Base-by-base conservation (phyloP, 176 grass and related monocot genomes). In the Saccharum spontaneum region DNA sequence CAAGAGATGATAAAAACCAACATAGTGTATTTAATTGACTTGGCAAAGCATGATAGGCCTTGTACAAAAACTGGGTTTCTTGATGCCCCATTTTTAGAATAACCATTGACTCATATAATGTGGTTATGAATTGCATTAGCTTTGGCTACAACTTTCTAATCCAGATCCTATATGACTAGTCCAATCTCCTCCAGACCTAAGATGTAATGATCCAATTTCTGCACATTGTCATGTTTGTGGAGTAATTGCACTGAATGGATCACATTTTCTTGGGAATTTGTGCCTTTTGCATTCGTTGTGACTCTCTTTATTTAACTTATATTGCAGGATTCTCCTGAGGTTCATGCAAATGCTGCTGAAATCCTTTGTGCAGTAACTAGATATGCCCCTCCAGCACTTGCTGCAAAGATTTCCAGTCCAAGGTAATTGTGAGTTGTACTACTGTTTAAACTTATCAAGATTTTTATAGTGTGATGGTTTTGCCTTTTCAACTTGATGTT, bases 271-370 rank as follows among this genome's bases (percentile, higher is more conserved):
- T 57, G 31, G 45, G 10, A 24, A 37, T 57, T 67, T 50, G 26
- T 78, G 45, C 44, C 61, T 84, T 84, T 52, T 75, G 46, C 38
- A 43, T 26, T 52, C 39, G 18, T 52, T 16, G 1, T 37, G 40
- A 61, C 15, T 86, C 20, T 69, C 78, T 55, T 9, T 31, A 52
- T 77, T 67, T 70, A 75, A 77, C 50, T 75, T 65, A 38, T 77
- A 61, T 89, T 76, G 54, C 77, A 98, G 96, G 89, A 98, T 83
- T 95, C 85, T 80, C 81, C 96, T 84, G 96, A 98, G 90, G 96
- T 98, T 67, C 96, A 98, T 92, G 89, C 93, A 71, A 98, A 95
- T 90, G 93, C 91, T 36, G 86, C 96, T 59, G 96, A 98, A 87
- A 91, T 98, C 18, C 89, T 98, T 73, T 98, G 93, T 81, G 96